Conservation (phyloP, 345 rosid species). For the Murraya koenigii region DNA sequence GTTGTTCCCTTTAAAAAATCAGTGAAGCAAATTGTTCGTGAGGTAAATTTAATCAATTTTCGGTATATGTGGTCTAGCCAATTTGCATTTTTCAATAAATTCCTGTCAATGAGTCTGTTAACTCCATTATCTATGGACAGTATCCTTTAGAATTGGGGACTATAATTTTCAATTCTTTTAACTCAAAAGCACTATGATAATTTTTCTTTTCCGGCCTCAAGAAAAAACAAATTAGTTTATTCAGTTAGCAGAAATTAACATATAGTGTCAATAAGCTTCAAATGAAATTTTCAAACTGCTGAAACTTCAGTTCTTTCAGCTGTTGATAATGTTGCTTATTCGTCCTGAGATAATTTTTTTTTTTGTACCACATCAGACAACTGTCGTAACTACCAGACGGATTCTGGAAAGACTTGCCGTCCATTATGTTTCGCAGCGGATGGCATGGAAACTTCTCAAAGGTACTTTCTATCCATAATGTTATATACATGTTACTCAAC, state of each 20-base stretch:
- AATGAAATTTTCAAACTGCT: neutral
- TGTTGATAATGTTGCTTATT: neutral
- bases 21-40: conserved; percentile 80
- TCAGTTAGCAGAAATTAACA: neutral
- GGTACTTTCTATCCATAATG: conserved; percentile 41
- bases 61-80: neutral
- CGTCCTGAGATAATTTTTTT: neutral
- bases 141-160: neutral
- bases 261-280: neutral
- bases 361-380: conserved; percentile 50
- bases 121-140: neutral
- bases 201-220: neutral
- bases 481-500: neutral
- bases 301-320: neutral
- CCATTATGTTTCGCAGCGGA: conserved; percentile 72
- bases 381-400: conserved; percentile 85
- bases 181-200: neutral
- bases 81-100: neutral
- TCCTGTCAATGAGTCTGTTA: neutral
- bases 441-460: conserved; percentile 98
- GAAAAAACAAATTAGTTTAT: neutral
- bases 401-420: conserved; percentile 85
- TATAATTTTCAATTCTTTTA: neutral
- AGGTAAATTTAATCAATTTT: conserved; percentile 44
- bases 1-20: conserved; percentile 86